Base-by-base conservation (phyloP, 2,329 filamentous ascomycete species). In the Diatrype stigma region DNA sequence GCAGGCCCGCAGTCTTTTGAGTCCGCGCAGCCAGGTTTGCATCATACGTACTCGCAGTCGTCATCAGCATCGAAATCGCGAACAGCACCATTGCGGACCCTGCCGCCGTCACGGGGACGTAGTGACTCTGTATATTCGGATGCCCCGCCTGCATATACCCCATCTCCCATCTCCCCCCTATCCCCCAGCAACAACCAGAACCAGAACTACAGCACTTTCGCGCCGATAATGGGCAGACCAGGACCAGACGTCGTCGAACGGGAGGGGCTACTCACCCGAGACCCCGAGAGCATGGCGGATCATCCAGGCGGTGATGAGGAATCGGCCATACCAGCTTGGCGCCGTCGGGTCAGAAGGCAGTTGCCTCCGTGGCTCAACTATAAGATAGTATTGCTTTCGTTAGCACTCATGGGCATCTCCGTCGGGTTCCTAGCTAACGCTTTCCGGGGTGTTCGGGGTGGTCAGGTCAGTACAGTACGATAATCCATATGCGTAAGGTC, bases 131-230 rank as follows among this genome's bases (percentile, higher is more conserved):
- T 67, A 62, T 68, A 68, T 62, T 64, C 66, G 22, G 65, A 70
- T 48, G 75, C 76, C 6, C 77, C 77, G 10, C 77, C 77, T 6
- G 77, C 77, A 10, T 80, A 80, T 60, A 75, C 73, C 2, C 75
- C 76, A 7, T 73, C 70, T 14, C 65, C 60, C 21, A 53, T 50
- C 4, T 51, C 58, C 6, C 57, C 57, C 7, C 48, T 55, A 8
- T 51, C 58, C 17, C 48, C 52, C 28, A 51, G 34, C 26, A 55
- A 45, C 46, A 57, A 54, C 26, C 52, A 51, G 23, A 40, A 49
- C 22, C 57, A 54, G 49, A 71, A 68, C 53, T 78, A 80, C 59
- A 73, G 67, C 52, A 78, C 76, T 7, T 76, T 79, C 59, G 52
- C 61, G 1, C 61, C 53, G 44, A 52, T 49, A 49, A 79, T 79